Evolutionary conservation across 257 asterid species (phyloP).

Genomic region (Apocynum venetum): DNA sequence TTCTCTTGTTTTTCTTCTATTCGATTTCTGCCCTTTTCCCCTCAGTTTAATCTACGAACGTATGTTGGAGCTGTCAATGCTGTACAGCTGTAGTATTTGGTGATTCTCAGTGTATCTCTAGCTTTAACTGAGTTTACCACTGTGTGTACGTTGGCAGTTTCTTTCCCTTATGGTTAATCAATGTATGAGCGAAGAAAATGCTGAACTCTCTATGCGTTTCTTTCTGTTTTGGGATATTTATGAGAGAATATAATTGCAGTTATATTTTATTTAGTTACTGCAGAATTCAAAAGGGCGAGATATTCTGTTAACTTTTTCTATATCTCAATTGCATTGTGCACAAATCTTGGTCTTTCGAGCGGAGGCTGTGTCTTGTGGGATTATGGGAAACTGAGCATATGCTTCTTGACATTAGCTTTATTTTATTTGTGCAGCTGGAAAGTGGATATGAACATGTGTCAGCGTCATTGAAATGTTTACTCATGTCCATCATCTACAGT

Average conservation of each 20-base stretch:
- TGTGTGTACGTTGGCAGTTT: neutral
- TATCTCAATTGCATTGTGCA: conserved; percentile 20
- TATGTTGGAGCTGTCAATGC: conserved; percentile 3
- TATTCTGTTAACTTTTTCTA: conserved; percentile 4
- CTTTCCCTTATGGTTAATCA: neutral
- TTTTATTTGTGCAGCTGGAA: conserved; percentile 24
- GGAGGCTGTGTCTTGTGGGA: conserved; percentile 28
- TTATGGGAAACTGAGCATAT: conserved; percentile 23
- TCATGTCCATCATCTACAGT: conserved; percentile 13
- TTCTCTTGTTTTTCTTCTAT: conserved; percentile 27
- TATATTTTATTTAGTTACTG: neutral
- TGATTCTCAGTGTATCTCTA: conserved; percentile 19
- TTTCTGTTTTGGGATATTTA: neutral
- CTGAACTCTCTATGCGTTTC: conserved; percentile 17
- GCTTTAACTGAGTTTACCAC: conserved; percentile 23
- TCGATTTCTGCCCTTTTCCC: neutral
- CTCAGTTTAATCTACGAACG: neutral
- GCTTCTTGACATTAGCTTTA: conserved; percentile 32
- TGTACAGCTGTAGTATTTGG: neutral
- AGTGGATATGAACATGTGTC: conserved; percentile 17
- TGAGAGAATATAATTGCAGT: neutral
- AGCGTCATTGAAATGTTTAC: conserved; percentile 22
- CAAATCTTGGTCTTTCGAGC: conserved; percentile 23
- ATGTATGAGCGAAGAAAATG: neutral
- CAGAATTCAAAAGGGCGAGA: conserved; percentile 3